Base-by-base conservation (phyloP, 2,329 filamentous ascomycete genomes). In the Helotiales sp. region DNA sequence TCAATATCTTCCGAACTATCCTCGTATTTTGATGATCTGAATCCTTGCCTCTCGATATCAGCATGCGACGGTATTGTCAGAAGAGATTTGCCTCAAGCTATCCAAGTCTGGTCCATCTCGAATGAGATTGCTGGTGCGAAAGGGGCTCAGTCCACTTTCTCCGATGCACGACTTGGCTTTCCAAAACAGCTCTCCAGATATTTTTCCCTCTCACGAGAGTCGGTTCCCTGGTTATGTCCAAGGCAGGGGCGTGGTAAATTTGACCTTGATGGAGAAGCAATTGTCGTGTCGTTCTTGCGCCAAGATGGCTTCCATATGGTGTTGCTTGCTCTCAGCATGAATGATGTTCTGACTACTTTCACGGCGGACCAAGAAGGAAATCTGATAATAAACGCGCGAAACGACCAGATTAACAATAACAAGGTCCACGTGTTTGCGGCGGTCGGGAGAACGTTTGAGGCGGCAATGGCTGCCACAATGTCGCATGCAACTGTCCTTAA, bases 181-280 rank as follows among this genome's bases (percentile, higher is more conserved):
- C 55, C 55, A 27, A 13, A 50, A 25, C 24, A 50, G 12, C 17
- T 63, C n/a, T 36, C 33, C n/a, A 84, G 89, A 65, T 96, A 91
- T 85, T 93, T 96, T 70, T 85, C 90, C 7, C 75, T 96, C 12
- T 86, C 95, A 5, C 85, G 92, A 17, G 78, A 90, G 2, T 95
- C 87, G 85, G 82, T 81, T 31, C 88, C 92, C 1, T 98, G 93
- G 93, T 76, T 96, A 10, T 91, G 89, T 7, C 93, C 93, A n/a
- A 80, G 91, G 34, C 93, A 97, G 71, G 93, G 93, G 12, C 85
- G 82, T 61, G 73, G 77, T 3, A 75, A 75, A 0, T 89, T 96
- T 56, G 75, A 76, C 3, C 77, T 93, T 4, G 88, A 91, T 60
- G 90, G 91, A 65, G 90, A 96, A 67, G 91, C 86, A 1, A 74